A percentile compares a stretch with the other conserved stretches of the same genome.
These are phyloP conservation scores for Musa schizocarpa DNA, from an alignment of 176 grass and related monocot genomes.

Conservation along the genomic window DNA sequence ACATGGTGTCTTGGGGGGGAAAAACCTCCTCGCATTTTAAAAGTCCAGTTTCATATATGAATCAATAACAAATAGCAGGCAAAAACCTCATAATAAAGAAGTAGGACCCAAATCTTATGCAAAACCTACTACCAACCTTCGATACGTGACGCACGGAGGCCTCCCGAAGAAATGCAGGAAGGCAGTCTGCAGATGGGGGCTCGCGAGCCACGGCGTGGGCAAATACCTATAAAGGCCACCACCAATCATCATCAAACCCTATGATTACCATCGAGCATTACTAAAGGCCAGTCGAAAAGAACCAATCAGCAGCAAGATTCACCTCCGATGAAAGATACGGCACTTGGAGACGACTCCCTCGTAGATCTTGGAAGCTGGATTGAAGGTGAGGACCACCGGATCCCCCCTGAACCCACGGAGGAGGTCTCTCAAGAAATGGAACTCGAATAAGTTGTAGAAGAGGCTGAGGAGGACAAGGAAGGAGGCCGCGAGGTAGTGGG, in stretches of 20 bases:
- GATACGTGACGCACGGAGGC: constrained; percentile 56
- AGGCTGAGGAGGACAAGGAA: constrained; percentile 22
- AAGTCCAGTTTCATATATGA: too few species aligned
- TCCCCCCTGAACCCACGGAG: constrained; percentile 53
- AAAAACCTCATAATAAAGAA: too few species aligned
- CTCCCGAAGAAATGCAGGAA: constrained; percentile 68
- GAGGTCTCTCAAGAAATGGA: constrained; percentile 51
- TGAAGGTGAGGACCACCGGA: constrained; percentile 63
- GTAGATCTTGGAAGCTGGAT: constrained; percentile 77
- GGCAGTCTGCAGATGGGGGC: constrained; percentile 85
- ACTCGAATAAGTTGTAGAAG: constrained; percentile 65
- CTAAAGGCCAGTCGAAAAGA: background rate
- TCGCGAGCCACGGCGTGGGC: constrained; percentile 72
- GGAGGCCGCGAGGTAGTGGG: constrained; percentile 41
- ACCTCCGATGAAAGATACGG: constrained; percentile 70
- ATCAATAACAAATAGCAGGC: too few species aligned
- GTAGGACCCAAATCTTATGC: too few species aligned
- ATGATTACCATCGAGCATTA: background rate
- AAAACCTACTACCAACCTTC: constrained; percentile 33
- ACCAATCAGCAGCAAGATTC: background rate
- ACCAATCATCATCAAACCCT: background rate
- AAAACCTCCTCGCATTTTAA: too few species aligned
- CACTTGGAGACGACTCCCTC: constrained; percentile 67
- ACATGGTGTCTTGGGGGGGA: too few species aligned
- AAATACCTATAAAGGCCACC: constrained; percentile 42